Evolutionary conservation across 2,329 filamentous ascomycete genomes (phyloP).

Genomic region (Aspergillus tanneri): DNA sequence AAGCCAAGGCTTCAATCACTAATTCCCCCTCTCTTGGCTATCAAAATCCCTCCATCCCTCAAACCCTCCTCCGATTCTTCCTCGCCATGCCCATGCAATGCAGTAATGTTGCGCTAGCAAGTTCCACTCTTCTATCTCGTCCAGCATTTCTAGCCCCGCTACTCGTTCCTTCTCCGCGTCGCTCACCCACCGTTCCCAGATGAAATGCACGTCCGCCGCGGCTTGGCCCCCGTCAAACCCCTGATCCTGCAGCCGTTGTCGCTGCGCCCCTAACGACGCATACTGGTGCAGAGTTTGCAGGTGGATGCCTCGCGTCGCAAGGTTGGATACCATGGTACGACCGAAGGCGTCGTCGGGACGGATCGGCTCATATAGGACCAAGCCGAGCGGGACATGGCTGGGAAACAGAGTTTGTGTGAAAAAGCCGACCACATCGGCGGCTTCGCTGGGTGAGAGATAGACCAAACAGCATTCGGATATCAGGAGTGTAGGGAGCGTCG

Average conservation of each 20-base stretch:
- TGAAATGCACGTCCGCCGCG: slow-evolving; percentile 62
- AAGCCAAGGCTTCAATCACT: not conserved
- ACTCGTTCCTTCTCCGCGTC: slow-evolving; percentile 74
- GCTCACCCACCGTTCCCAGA: slow-evolving; percentile 75
- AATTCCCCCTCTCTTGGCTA: slow-evolving; percentile 21
- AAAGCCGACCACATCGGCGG: slow-evolving; percentile 63
- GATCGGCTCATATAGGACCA: slow-evolving; percentile 88
- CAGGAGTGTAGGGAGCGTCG: slow-evolving; percentile 71
- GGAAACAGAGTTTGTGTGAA: slow-evolving; percentile 57
- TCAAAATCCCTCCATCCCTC: slow-evolving; percentile 37
- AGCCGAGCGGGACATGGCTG: slow-evolving; percentile 50
- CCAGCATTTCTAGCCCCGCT: slow-evolving; percentile 77
- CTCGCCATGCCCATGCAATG: slow-evolving; percentile 82
- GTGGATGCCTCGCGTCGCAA: slow-evolving; percentile 75
- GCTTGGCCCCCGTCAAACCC: slow-evolving; percentile 62
- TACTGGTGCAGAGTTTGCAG: slow-evolving; percentile 81
- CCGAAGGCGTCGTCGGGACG: slow-evolving; percentile 83
- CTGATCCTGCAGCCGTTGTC: slow-evolving; percentile 61
- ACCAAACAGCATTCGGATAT: slow-evolving; percentile 95
- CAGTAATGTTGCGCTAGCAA: slow-evolving; percentile 86
- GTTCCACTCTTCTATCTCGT: slow-evolving; percentile 94
- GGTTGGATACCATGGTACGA: slow-evolving; percentile 85
- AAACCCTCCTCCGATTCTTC: slow-evolving; percentile 28
- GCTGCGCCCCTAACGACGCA: slow-evolving; percentile 66
- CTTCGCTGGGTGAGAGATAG: slow-evolving; percentile 70